A percentile compares a stretch with the other conserved stretches of the same genome.
Evolutionary conservation across 2,329 filamentous ascomycete genomes (phyloP).

Genomic region (Botryosphaeria dothidea): DNA sequence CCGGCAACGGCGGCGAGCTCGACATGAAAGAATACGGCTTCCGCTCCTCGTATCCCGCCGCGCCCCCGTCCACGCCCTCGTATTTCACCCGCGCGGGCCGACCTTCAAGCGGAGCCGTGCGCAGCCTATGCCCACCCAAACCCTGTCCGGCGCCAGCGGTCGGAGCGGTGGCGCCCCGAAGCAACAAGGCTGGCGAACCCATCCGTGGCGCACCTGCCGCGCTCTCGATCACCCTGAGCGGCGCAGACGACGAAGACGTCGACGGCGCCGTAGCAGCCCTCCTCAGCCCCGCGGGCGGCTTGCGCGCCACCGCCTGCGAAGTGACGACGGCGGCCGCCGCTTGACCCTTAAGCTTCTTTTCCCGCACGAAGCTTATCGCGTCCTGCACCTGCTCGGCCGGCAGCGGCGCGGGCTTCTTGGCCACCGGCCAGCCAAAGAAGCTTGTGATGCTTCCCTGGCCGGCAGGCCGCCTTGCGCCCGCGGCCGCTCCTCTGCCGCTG

Average conservation of each 20-base stretch:
- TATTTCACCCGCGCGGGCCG: constrained; percentile 5
- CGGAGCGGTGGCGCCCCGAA: not conserved
- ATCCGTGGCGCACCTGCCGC: not conserved
- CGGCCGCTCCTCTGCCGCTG: constrained; percentile 1
- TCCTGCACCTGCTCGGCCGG: constrained; percentile 5
- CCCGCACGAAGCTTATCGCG: constrained; percentile 1
- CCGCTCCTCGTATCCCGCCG: not conserved
- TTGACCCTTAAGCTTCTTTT: constrained; percentile 15
- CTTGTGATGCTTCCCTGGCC: constrained; percentile 55
- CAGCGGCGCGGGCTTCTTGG: constrained; percentile 21
- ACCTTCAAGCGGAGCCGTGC: constrained; percentile 2
- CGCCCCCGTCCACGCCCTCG: not conserved
- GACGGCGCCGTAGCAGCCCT: not conserved
- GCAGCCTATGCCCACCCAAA: not conserved
- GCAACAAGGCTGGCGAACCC: not conserved
- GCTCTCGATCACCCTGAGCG: not conserved
- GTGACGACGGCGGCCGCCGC: not conserved
- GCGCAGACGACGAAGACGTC: not conserved
- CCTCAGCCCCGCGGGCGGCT: not conserved
- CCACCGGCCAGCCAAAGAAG: constrained; percentile 48
- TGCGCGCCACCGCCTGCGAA: not conserved
- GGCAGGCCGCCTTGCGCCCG: constrained; percentile 21
- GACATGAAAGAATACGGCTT: constrained; percentile 5
- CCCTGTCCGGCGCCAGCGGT: not conserved
- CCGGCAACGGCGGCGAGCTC: not conserved